A percentile compares a stretch with the other conserved stretches of the same genome.
Conservation (phyloP, 2,329 filamentous ascomycete species). For the Apiospora saccharicola region DNA sequence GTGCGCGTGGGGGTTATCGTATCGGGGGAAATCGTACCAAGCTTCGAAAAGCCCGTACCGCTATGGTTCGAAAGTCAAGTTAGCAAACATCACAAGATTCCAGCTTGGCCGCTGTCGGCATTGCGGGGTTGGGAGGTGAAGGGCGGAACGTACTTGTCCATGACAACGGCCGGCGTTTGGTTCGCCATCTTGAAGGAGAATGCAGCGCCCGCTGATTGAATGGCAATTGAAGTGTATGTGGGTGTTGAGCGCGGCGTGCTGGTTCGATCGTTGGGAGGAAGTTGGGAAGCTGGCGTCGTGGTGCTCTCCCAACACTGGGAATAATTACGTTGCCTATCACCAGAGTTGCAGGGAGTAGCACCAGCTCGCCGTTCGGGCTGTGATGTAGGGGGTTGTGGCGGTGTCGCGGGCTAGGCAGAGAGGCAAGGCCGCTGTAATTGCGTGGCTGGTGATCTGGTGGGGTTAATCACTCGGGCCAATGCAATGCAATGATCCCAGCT, state of each 20-base stretch:
- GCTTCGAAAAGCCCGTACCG: slow-evolving; percentile 99
- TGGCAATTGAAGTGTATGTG: not conserved
- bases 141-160: slow-evolving; percentile 92
- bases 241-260: not conserved
- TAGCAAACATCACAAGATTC: slow-evolving; percentile 30
- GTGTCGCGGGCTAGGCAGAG: not conserved
- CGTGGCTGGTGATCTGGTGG: not conserved
- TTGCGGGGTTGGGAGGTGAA: slow-evolving; percentile 39
- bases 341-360: slow-evolving; percentile 20
- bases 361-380: slow-evolving; percentile 5
- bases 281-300: slow-evolving; percentile 5
- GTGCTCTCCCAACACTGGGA: slow-evolving; percentile 19
- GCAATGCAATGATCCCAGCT: not conserved
- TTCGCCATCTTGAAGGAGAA: slow-evolving; percentile 76
- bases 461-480: not conserved
- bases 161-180: slow-evolving; percentile 99
- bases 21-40: slow-evolving; percentile 68
- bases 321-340: slow-evolving; percentile 22
- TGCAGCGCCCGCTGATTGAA: slow-evolving; percentile 5
- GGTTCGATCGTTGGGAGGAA: not conserved
- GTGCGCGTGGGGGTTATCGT: not conserved
- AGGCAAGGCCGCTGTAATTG: not conserved
- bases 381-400: slow-evolving; percentile 19
- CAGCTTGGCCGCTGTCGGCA: slow-evolving; percentile 31
- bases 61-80: slow-evolving; percentile 61